Evolutionary conservation across 257 asterid species (phyloP), one percentile per base, ranked within the genome.

Genomic region (Verbascum thapsus): DNA sequence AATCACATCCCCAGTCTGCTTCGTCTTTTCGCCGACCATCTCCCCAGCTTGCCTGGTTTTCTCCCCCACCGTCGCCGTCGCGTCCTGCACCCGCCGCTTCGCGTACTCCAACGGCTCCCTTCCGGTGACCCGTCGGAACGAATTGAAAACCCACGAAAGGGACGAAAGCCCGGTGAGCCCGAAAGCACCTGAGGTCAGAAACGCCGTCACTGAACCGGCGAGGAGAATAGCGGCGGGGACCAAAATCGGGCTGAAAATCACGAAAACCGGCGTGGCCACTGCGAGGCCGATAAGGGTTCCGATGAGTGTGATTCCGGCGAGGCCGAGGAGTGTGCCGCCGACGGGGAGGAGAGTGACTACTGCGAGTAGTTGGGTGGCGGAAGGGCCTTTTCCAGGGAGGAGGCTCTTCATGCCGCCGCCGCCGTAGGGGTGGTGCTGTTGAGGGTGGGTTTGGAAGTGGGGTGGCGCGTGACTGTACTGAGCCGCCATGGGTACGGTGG

Each of bases 161-260:
- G 95, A 80, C 0, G 90, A 78, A 0, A 84, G 79, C 0, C 92
- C 90, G n/a, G 86, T 84, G 0, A 84, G 55, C 11, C 90, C 89
- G 9, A 87, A 81, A 0, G 88, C 95, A 0, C 95, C 90, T 0
- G 90, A 87, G 0, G 92, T 74, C 34, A 87, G 34, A 43, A 84
- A 75, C 2, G 84, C 95, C 0, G 80, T 47, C n/a, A 82, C 86
- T 0, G 90, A 74, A 0, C 83, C 76, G 8, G 61, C 78, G 1
- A 78, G 0, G 0, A 77, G 43, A 3, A 78, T 35, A 0, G 61
- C 66, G 11, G 89, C 92, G 0, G 95, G 95, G 2, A 87, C 78
- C 18, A 84, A 42, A 40, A 87, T 72, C 0, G 90, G 92, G 74
- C 95, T 87, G 71, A 53, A 82, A 39, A 87, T 79, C 11, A 82